Evolutionary conservation across 164 flowering plant species (phyloP), one percentile per base, ranked within the genome.

Genomic region (Malania oleifera): DNA sequence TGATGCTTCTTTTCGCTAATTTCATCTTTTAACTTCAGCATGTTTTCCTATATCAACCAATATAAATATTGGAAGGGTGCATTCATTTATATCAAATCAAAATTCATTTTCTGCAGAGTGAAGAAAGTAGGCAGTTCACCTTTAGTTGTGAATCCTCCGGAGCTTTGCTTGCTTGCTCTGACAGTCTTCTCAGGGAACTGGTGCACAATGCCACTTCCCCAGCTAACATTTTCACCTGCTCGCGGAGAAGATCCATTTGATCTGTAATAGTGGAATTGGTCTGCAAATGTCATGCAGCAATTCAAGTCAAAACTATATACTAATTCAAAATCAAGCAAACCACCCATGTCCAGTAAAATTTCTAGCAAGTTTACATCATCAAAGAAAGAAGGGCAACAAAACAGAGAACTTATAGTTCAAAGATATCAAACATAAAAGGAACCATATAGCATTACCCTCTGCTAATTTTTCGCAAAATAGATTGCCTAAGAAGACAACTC

Each of bases 191-290:
- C 67, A 88, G 67, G 56, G 96, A 80, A 75, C 93, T 90, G 31
- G 83, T 80, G 47, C 72, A 75, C 52, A 87, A 62, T 52, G 97
- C 97, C 47, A 90, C 78, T 51, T 90, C 97, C 43, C 91, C 97
- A 53, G 92, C 92, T 52, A 90, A 63, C 81, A 86, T 73, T 66
- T 87, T 87, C 56, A 80, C 71, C 73, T 90, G 96, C 74, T 90
- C 97, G 10, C 75, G 74, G 31, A 86, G 82, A 67, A 87, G 87
- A 59, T 90, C 93, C 87, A 87, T 84, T 68, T 87, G 89, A 71
- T 87, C 97, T 15, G 80, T 71, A 59, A 82, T 75, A 28, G 89
- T 84, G 35, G 69, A 74, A 49, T 88, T 91, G 62, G 73, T 79
- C 97, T 87, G 78, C 62, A 75, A 52, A 64, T 31, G 15, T 18